Evolutionary conservation across 2,329 filamentous ascomycete species (phyloP), one percentile per base, ranked within the genome.

Genomic region (Arthrobotrys iridis): DNA sequence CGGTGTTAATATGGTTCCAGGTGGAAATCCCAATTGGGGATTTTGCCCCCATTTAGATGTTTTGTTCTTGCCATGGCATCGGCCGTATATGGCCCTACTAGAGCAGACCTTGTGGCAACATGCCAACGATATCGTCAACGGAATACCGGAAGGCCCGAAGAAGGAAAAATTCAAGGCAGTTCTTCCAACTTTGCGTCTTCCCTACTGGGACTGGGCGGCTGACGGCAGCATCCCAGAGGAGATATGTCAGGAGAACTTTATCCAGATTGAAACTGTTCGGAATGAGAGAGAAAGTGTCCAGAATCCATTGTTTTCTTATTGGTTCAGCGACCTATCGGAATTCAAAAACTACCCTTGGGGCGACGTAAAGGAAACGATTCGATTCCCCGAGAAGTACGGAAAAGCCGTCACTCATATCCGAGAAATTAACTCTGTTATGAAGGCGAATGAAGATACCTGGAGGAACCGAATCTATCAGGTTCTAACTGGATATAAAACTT

Each of bases 21-120:
- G 65, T 13, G 65, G n/a, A 1, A 48, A 70, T 7, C 43, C 46
- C 3, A 59, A 72, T 11, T 57, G 45, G 20, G 67, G 67, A 15
- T 72, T 45, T 24, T 72, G 67, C 18, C 33, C 67, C 10, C 67
- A 72, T 15, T 18, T 11, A 2, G 59, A 63, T 33, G 26, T 40
- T 2, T 35, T 72, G 37, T 95, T 96, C 80, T 87, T 90, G 41
- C 86, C 89, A 43, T 96, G 93, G 93, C 93, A 96, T 84, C 87
- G 93, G 58, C 91, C 92, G 0, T 96, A 94, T 81, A 84, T 95
- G 68, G 84, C 87, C 4, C 82, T 90, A 6, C 57, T 41, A 4
- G 73, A 84, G 81, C 80, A 84, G 81, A 70, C 81, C 6, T 68
- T 84, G 22, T 83, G 81, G 79, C 76, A 78, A 8, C 78, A 82